These are phyloP conservation scores for Vaccinium macrocarpon DNA, from an alignment of 148 eudicot species.

Conservation along the genomic window DNA sequence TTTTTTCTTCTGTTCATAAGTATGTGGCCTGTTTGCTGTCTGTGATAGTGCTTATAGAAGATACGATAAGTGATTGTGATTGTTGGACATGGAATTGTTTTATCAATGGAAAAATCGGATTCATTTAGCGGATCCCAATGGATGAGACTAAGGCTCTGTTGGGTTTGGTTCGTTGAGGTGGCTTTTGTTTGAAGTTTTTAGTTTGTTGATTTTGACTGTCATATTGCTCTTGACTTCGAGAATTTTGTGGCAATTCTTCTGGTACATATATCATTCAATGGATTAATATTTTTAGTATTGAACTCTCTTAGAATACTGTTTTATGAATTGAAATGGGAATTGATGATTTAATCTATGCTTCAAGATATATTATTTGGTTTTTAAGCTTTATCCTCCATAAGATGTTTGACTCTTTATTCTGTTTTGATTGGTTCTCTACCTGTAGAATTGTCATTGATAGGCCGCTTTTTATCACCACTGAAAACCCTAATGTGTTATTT, in stretches of 20 bases:
- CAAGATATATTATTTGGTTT: background rate
- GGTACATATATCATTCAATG: background rate
- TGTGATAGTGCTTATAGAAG: background rate
- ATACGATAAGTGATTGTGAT: background rate
- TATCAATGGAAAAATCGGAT: background rate
- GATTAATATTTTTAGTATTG: background rate
- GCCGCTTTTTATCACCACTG: background rate
- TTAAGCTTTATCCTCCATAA: background rate
- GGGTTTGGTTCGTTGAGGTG: background rate
- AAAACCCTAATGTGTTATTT: background rate
- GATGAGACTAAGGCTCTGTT: background rate
- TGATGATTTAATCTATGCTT: background rate
- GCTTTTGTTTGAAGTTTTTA: background rate
- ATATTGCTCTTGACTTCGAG: background rate
- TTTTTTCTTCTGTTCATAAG: background rate
- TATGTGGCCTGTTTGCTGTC: background rate
- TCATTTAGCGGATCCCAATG: background rate
- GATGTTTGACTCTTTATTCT: background rate
- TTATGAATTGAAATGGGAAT: background rate
- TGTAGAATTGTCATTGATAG: background rate
- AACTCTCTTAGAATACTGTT: background rate
- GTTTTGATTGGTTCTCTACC: background rate
- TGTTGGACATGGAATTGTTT: conserved; percentile 12
- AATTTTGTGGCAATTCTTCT: background rate
- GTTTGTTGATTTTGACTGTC: conserved; percentile 11